Percentiles rank a stretch among this genome's conserved stretches.
phyloP scores from a whole-genome alignment of 495 filamentous ascomycete species.

The Penicillium cataractarum region DNA sequence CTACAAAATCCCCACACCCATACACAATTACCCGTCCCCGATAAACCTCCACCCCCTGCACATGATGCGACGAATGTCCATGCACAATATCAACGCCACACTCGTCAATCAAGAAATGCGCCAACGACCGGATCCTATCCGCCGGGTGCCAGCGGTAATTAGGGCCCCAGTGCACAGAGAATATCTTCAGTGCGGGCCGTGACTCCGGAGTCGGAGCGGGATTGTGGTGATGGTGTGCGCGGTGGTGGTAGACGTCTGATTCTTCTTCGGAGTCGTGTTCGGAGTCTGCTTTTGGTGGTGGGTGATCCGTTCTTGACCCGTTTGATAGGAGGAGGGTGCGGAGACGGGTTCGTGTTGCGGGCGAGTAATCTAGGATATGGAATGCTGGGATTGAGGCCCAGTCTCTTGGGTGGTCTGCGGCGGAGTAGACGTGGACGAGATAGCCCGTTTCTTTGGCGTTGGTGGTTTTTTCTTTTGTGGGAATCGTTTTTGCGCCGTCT shows the following conservation, averaged over 20 bases:
- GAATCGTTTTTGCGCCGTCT: neutral
- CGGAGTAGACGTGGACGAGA: conserved; percentile 32
- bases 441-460: neutral
- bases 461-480: neutral
- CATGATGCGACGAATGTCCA: conserved; percentile 49
- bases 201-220: neutral
- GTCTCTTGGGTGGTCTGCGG: conserved; percentile 30
- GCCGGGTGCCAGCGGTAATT: conserved; percentile 44
- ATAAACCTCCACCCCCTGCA: conserved; percentile 47
- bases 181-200: conserved; percentile 37
- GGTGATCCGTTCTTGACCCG: neutral
- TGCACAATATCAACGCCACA: conserved; percentile 50
- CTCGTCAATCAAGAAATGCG: conserved; percentile 49
- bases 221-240: neutral
- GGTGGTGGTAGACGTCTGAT: neutral
- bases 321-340: conserved; percentile 22
- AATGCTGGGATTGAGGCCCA: conserved; percentile 31
- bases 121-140: conserved; percentile 31
- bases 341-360: conserved; percentile 23
- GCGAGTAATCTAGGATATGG: conserved; percentile 41
- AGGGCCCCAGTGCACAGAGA: conserved; percentile 49
- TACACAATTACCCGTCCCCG: conserved; percentile 44
- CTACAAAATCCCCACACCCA: conserved; percentile 50
- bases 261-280: neutral
- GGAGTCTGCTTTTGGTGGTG: no score